Evolutionary conservation across 2,329 filamentous ascomycete genomes (phyloP).

Genomic region (Aspergillus hortae): DNA sequence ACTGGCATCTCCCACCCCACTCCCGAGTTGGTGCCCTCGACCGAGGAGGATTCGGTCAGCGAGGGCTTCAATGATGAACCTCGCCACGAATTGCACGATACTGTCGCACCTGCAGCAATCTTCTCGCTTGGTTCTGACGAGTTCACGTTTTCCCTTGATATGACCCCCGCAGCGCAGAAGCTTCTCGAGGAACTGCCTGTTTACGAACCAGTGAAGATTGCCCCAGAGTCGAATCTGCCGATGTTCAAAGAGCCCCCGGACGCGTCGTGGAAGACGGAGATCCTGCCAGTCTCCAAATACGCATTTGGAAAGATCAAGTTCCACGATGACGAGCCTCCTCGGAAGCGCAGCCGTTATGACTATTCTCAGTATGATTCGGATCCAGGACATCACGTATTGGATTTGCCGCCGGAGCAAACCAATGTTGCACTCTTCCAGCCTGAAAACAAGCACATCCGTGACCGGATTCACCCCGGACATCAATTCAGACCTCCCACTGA

Average conservation of each 20-base stretch:
- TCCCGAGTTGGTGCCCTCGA: slow-evolving; percentile 65
- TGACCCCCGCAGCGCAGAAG: slow-evolving; percentile 70
- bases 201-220: slow-evolving; percentile 60
- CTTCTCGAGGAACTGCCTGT: slow-evolving; percentile 77
- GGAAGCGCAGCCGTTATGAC: slow-evolving; percentile 77
- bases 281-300: slow-evolving; percentile 81
- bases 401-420: slow-evolving; percentile 64
- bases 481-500: slow-evolving; percentile 92
- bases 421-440: slow-evolving; percentile 85
- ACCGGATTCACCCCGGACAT: slow-evolving; percentile 84
- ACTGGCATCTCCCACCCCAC: slow-evolving; percentile 49
- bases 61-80: slow-evolving; percentile 46
- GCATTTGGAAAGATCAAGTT: slow-evolving; percentile 76
- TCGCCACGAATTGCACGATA: slow-evolving; percentile 40
- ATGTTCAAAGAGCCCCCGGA: slow-evolving; percentile 63
- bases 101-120: slow-evolving; percentile 67
- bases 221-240: slow-evolving; percentile 56
- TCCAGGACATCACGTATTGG: slow-evolving; percentile 49
- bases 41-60: slow-evolving; percentile 56
- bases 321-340: slow-evolving; percentile 60
- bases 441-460: slow-evolving; percentile 83
- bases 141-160: slow-evolving; percentile 72
- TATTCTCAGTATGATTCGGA: slow-evolving; percentile 72
- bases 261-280: slow-evolving; percentile 69
- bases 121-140: slow-evolving; percentile 81